phyloP scores from a whole-genome alignment of 2,329 filamentous ascomycete genomes.

The Paracamarosporium sp. region DNA sequence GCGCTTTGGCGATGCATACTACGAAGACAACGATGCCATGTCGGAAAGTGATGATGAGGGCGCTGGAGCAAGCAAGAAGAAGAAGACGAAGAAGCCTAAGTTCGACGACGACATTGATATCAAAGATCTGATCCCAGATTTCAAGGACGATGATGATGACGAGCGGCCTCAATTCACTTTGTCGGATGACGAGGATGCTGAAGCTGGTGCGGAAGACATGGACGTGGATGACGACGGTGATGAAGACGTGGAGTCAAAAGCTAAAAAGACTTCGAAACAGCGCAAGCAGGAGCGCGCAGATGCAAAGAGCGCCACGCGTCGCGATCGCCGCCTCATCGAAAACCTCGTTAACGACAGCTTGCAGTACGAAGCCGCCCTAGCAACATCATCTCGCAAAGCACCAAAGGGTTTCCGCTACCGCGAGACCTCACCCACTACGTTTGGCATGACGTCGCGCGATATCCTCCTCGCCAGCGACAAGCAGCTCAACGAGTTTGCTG shows the following conservation, averaged over 20 bases:
- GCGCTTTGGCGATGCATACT: slow-evolving; percentile 90
- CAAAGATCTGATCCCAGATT: slow-evolving; percentile 87
- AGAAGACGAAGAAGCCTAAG: slow-evolving; percentile 78
- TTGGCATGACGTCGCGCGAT: slow-evolving; percentile 87
- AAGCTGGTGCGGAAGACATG: slow-evolving; percentile 60
- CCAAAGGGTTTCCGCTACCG: slow-evolving; percentile 81
- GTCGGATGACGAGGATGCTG: slow-evolving; percentile 46
- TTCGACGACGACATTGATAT: slow-evolving; percentile 99
- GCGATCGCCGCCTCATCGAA: slow-evolving; percentile 84
- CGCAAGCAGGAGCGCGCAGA: slow-evolving; percentile 56
- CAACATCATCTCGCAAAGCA: slow-evolving; percentile 58
- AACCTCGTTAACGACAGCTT: slow-evolving; percentile 83
- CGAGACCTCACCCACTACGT: slow-evolving; percentile 88
- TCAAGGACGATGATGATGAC: slow-evolving; percentile 73
- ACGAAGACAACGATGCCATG: slow-evolving; percentile 68
- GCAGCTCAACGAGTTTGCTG: slow-evolving; percentile 86
- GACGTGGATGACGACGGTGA: slow-evolving; percentile 43
- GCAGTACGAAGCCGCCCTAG: slow-evolving; percentile 70
- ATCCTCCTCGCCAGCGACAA: slow-evolving; percentile 90
- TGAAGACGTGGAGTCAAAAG: slow-evolving; percentile 46
- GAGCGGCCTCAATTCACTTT: slow-evolving; percentile 78
- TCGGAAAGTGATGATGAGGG: slow-evolving; percentile 45
- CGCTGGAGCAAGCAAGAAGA: slow-evolving; percentile 53
- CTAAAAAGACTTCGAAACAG: slow-evolving; percentile 54
- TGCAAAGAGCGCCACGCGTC: slow-evolving; percentile 75